Conservation (phyloP, 1,284 basidiomycete genomes). For the Prillingera fragicola region DNA sequence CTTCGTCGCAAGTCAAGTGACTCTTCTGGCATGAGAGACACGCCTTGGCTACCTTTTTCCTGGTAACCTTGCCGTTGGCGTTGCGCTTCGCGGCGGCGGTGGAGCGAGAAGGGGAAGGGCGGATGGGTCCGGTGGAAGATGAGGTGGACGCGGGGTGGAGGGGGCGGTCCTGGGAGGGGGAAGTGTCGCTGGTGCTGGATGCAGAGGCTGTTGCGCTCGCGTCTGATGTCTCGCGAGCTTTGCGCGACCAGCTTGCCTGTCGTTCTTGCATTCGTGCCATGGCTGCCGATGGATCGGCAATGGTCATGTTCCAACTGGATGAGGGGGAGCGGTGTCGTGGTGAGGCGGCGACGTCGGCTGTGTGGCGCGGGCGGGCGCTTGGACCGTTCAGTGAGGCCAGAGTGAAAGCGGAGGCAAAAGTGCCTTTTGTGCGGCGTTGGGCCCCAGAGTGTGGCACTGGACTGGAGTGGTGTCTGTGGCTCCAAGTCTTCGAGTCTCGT, state of each 20-base stretch:
- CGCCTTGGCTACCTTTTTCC: conserved; percentile 56
- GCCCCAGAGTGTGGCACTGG: too few species aligned
- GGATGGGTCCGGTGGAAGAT: not conserved
- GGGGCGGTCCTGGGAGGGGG: too few species aligned
- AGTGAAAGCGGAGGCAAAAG: too few species aligned
- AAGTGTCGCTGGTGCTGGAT: not conserved
- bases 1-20: conserved; percentile 95
- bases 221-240: conserved; percentile 9
- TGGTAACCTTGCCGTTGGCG: conserved; percentile 53
- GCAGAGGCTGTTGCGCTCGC: conserved; percentile 2
- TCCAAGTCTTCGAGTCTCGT: too few species aligned
- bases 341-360: too few species aligned
- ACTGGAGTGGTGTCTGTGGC: too few species aligned
- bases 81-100: conserved; percentile 3
- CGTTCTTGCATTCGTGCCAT: conserved; percentile 12
- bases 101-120: not conserved
- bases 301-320: too few species aligned
- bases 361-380: too few species aligned
- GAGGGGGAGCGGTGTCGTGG: too few species aligned
- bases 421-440: too few species aligned
- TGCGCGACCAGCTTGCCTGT: conserved; percentile 6
- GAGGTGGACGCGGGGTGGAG: not conserved
- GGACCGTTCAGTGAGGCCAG: too few species aligned
- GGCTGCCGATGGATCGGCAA: not conserved
- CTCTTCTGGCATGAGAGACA: conserved; percentile 91